Percentiles rank a stretch among this genome's conserved stretches.
These are phyloP conservation scores for Arabidopsis thaliana DNA, from an alignment of 345 rosid species.

Conservation along the genomic window TAIR10.1 NC_003076.8:25411501-25412000, in stretches of 20 bases:
- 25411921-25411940: not conserved
- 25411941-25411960: not conserved
- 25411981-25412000: not conserved
- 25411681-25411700: too few species aligned
- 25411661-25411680: too few species aligned
- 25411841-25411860: not conserved
- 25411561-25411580: constrained; percentile 29
- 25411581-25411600: constrained; percentile 12
- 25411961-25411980: not conserved
- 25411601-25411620: not conserved
- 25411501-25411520: not conserved
- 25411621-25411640: too few species aligned
- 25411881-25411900: not conserved
- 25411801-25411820: not conserved
- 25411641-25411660: too few species aligned
- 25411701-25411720: too few species aligned
- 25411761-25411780: too few species aligned
- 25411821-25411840: not conserved
- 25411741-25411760: too few species aligned
- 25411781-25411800: too few species aligned
- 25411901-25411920: not conserved
- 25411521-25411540: constrained; percentile 25
- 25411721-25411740: too few species aligned
- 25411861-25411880: not conserved
- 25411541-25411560: constrained; percentile 28